Evolutionary conservation across 768 basidiomycete species (phyloP), one percentile per base, ranked within the genome.

Genomic region (Multifurca ochricompacta): DNA sequence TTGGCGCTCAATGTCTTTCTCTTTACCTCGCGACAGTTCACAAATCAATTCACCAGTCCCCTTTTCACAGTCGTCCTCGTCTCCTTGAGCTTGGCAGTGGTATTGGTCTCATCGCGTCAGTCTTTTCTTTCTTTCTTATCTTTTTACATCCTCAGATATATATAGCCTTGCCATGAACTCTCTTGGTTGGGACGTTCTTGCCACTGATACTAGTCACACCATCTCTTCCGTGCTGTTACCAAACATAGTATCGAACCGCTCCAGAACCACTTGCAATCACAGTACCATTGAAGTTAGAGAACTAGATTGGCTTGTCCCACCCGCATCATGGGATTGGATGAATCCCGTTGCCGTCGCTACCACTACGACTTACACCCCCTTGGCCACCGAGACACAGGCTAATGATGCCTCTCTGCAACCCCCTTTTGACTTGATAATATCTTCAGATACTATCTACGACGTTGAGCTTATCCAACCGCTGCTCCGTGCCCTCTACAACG

Each of bases 61-160:
- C 50, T 40, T 45, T 52, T 42, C 40, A 48, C 31, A 54, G 49
- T 46, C 66, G 68, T 56, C 71, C 66, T 27, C 71, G 72, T 50
- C 83, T 78, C 7, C 70, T 91, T 53, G 91, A 95, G 66, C 71
- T 94, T 18, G 91, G 91, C 51, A 82, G 84, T 62, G 91, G 91
- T 19, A 81, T 87, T 31, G 91, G 90, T 40, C 77, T 90, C 51
- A 81, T 83, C 59, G 78, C 87, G 80, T 87, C 68, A 68, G 84
- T 73, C 50, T 48, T 44, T 25, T 51, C 48, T 45, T 31, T 46
- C 16, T 50, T 7, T 37, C 27, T 47, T 28, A 23, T 54, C 32
- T 39, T 48, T 43, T 57, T 45, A 59, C 54, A 44, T 37, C 42
- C 45, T 27, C 19, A n/a, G 48, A 49, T 43, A 56, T 57, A 28